A percentile compares a stretch with the other conserved stretches of the same genome.
phyloP scores from a whole-genome alignment of 1,284 basidiomycete genomes.

The Tilletiaria anomala region DNA sequence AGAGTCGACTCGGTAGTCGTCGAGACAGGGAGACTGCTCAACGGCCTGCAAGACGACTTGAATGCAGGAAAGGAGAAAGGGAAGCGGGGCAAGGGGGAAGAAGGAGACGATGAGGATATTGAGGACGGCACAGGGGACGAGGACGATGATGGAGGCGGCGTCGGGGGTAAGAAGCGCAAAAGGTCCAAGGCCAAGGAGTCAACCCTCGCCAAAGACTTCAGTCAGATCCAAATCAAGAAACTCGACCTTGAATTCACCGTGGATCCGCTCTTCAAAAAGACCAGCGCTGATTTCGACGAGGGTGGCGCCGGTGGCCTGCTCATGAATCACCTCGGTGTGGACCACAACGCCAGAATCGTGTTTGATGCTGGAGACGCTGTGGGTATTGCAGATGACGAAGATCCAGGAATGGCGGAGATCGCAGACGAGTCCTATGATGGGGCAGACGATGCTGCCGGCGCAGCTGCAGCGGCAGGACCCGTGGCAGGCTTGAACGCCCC shows the following conservation, averaged over 20 bases:
- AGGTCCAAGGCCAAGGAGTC: conserved; percentile 25
- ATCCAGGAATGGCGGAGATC: too few species aligned
- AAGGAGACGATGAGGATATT: conserved; percentile 37
- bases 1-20: conserved; percentile 93
- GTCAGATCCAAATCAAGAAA: conserved; percentile 71
- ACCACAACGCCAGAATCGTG: conserved; percentile 72
- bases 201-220: conserved; percentile 37
- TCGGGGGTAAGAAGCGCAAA: conserved; percentile 47
- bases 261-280: conserved; percentile 94
- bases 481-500: neutral
- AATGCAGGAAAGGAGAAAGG: conserved; percentile 42
- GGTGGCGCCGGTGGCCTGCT: conserved; percentile 72
- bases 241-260: conserved; percentile 64
- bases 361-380: conserved; percentile 89
- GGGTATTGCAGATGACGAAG: conserved; percentile 59
- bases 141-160: conserved; percentile 53
- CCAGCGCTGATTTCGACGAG: conserved; percentile 95
- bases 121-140: conserved; percentile 38
- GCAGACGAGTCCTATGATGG: too few species aligned
- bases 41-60: conserved; percentile 58
- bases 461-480: conserved; percentile 49
- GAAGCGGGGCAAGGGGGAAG: conserved; percentile 9
- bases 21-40: conserved; percentile 87
- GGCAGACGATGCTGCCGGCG: conserved; percentile 66
- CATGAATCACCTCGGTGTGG: conserved; percentile 49